phyloP scores from a whole-genome alignment of 805 yeast genomes.

The Spathaspora sp. region DNA sequence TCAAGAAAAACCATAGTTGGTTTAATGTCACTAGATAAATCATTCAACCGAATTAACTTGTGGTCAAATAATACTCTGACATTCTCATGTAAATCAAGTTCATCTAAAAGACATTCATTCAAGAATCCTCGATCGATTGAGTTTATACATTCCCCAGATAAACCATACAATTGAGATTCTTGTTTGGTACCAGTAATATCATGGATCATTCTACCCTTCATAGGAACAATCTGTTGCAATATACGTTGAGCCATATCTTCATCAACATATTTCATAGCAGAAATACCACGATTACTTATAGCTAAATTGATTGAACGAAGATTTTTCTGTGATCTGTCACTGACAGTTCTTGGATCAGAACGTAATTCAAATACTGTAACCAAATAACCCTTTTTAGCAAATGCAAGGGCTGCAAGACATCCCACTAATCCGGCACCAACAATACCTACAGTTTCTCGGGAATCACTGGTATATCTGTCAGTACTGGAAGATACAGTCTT shows the following conservation, averaged over 20 bases:
- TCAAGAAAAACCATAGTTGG: constrained; percentile 23
- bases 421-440: constrained; percentile 94
- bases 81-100: constrained; percentile 38
- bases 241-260: constrained; percentile 52
- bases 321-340: constrained; percentile 27
- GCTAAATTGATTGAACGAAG: constrained; percentile 81
- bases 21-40: constrained; percentile 9
- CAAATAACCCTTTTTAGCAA: constrained; percentile 64
- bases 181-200: constrained; percentile 53
- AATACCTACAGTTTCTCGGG: constrained; percentile 38
- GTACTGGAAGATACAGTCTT: too few relatives aligned
- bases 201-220: constrained; percentile 90
- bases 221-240: constrained; percentile 65
- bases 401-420: constrained; percentile 75
- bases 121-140: constrained; percentile 76
- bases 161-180: constrained; percentile 71
- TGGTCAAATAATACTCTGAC: constrained; percentile 52
- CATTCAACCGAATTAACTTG: constrained; percentile 47
- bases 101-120: constrained; percentile 63
- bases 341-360: constrained; percentile 51
- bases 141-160: constrained; percentile 78
- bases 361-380: constrained; percentile 75
- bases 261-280: constrained; percentile 64
- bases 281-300: constrained; percentile 79
- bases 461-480: background rate